A percentile compares a stretch with the other conserved stretches of the same genome.
Evolutionary conservation across 768 basidiomycete genomes (phyloP).

Genomic region (Tylopilus intermedius): DNA sequence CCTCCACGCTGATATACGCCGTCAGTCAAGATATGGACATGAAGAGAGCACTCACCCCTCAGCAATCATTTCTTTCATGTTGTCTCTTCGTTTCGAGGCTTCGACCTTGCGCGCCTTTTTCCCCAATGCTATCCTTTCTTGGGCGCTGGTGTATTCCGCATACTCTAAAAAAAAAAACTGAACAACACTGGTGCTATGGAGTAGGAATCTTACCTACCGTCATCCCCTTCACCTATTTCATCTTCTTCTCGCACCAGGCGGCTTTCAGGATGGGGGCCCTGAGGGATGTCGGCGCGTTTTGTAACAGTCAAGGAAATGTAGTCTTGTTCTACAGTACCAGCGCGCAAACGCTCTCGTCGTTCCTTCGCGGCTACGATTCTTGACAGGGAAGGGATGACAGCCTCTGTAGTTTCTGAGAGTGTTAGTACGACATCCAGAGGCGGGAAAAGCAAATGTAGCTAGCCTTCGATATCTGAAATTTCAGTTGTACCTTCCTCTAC

Average conservation of each 20-base stretch:
- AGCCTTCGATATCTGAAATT: conserved; percentile 29
- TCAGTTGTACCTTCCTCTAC: conserved; percentile 39
- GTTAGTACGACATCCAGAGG: not conserved
- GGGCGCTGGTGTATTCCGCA: conserved; percentile 82
- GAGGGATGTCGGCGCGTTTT: conserved; percentile 45
- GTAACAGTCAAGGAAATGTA: conserved; percentile 75
- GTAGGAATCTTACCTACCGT: conserved; percentile 49
- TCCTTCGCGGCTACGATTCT: conserved; percentile 71
- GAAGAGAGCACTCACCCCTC: conserved; percentile 56
- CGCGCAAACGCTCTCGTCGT: conserved; percentile 64
- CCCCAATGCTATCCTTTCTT: conserved; percentile 80
- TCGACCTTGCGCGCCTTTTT: conserved; percentile 77
- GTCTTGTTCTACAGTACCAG: conserved; percentile 52
- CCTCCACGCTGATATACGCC: conserved; percentile 51
- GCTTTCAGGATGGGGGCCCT: conserved; percentile 82
- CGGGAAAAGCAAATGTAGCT: conserved; percentile 1
- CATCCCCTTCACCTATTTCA: conserved; percentile 82
- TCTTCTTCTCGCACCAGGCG: conserved; percentile 81
- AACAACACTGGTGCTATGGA: conserved; percentile 1
- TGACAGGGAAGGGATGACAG: conserved; percentile 64
- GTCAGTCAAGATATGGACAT: not conserved
- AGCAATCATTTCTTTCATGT: conserved; percentile 76
- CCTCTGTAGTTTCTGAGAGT: conserved; percentile 34
- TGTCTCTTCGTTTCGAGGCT: conserved; percentile 57
- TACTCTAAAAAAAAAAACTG: conserved; percentile 49